These are phyloP conservation scores for Hypoxylon sp. DNA, from an alignment of 2,329 filamentous ascomycete genomes.

Conservation along the genomic window DNA sequence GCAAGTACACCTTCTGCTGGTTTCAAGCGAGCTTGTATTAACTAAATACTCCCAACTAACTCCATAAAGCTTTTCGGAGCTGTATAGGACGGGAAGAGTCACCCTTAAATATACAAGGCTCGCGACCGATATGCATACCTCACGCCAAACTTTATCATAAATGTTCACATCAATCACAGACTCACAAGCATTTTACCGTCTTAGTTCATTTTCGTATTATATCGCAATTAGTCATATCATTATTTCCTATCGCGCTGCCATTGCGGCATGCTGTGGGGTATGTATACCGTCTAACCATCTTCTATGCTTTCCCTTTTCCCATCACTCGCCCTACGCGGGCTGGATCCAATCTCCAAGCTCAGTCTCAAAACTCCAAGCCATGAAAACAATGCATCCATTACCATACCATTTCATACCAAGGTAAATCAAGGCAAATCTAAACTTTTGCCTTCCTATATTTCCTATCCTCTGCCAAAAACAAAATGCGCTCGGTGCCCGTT, in stretches of 20 bases:
- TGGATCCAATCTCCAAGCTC: not conserved
- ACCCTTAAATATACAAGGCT: too few relatives aligned
- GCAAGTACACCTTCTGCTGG: too few relatives aligned
- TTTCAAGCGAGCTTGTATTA: too few relatives aligned
- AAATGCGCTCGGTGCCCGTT: slow-evolving; percentile 9
- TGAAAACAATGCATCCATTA: slow-evolving; percentile 1
- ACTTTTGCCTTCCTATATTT: slow-evolving; percentile 4
- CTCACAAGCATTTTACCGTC: not conserved
- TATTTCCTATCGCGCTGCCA: not conserved
- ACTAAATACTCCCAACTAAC: too few relatives aligned
- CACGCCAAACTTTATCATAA: not conserved
- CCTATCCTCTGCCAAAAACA: slow-evolving; percentile 20
- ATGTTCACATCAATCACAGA: not conserved
- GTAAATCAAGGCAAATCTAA: slow-evolving; percentile 17
- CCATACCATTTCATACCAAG: too few relatives aligned
- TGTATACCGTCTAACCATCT: not conserved
- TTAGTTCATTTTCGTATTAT: not conserved
- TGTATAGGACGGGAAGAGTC: too few relatives aligned
- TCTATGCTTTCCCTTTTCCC: not conserved
- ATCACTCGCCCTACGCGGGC: not conserved
- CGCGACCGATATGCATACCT: too few relatives aligned
- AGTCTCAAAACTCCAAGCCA: slow-evolving; percentile 24
- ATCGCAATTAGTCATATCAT: slow-evolving; percentile 4
- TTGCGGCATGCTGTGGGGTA: not conserved
- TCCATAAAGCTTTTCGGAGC: too few relatives aligned